These are phyloP conservation scores for Scheffersomyces stipitis DNA, from an alignment of 805 yeast species.

Conservation along the genomic window DNA sequence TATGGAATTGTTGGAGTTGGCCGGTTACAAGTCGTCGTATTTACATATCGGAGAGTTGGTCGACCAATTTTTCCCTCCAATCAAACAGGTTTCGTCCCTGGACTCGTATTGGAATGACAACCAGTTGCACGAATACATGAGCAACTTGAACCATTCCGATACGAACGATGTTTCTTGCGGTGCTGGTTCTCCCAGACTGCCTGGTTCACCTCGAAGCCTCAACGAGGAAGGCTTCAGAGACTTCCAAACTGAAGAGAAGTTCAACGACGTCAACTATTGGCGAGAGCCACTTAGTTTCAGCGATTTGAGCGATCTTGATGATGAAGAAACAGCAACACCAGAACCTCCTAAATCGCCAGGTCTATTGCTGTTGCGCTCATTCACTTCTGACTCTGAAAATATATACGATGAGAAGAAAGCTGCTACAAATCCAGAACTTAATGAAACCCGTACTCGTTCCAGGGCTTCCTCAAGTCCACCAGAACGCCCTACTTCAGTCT, in stretches of 20 bases:
- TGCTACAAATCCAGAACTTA: neutral
- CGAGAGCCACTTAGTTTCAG: conserved; percentile 73
- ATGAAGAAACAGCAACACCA: conserved; percentile 12
- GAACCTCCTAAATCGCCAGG: conserved; percentile 7
- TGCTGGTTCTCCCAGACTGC: conserved; percentile 18
- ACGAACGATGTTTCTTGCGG: neutral
- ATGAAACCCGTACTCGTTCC: neutral
- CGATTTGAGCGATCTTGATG: conserved; percentile 54
- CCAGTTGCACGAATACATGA: conserved; percentile 36
- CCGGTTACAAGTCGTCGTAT: conserved; percentile 88
- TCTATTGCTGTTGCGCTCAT: conserved; percentile 3
- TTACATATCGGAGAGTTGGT: conserved; percentile 89
- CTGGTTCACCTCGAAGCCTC: conserved; percentile 22
- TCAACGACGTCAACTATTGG: conserved; percentile 91
- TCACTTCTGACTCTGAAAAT: too few relatives aligned
- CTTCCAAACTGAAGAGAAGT: conserved; percentile 55
- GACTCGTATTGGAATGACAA: conserved; percentile 34
- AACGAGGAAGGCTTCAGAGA: conserved; percentile 32
- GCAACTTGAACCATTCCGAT: conserved; percentile 5
- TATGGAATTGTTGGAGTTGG: conserved; percentile 91
- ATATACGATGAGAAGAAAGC: neutral
- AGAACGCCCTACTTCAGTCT: conserved; percentile 33
- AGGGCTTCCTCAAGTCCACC: conserved; percentile 1
- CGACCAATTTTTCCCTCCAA: conserved; percentile 95
- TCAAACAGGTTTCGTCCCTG: conserved; percentile 30